Percentiles rank a stretch among this genome's conserved stretches.
Conservation (phyloP, 179 eudicot genomes). For the Amaranthus tricolor region DNA sequence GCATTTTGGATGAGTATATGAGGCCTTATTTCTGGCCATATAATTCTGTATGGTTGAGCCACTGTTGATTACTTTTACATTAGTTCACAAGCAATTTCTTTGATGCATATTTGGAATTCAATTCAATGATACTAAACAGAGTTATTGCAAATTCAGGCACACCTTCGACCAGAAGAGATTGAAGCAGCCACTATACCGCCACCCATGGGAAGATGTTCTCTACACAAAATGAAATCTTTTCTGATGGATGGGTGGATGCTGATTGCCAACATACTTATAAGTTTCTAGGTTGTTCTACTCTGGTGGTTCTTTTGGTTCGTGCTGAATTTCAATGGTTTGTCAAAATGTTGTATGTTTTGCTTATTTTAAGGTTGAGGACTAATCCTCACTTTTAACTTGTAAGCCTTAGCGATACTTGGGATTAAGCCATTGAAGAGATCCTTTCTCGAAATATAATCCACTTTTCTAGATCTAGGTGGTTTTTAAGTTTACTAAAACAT, state of each 20-base stretch:
- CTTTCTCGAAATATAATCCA: no score
- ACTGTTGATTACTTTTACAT: neutral
- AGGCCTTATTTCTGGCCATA: no score
- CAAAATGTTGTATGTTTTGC: slow-evolving; percentile 25
- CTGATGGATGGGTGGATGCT: slow-evolving; percentile 14
- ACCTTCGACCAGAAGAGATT: slow-evolving; percentile 98
- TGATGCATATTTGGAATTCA: neutral
- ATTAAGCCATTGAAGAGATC: no score
- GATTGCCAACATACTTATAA: slow-evolving; percentile 24
- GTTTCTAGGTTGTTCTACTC: neutral
- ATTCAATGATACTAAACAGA: slow-evolving; percentile 2
- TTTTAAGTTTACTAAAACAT: no score
- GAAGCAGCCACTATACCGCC: slow-evolving; percentile 98
- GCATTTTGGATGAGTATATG: no score
- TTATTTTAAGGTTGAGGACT: slow-evolving; percentile 3
- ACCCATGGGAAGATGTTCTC: slow-evolving; percentile 99
- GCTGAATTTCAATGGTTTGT: no score
- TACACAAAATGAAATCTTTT: slow-evolving; percentile 75
- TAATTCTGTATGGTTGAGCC: neutral
- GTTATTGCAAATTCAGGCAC: slow-evolving; percentile 59
- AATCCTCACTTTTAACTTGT: slow-evolving; percentile 10
- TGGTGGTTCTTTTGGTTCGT: no score
- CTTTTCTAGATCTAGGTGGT: no score
- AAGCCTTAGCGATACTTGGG: no score
- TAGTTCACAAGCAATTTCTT: neutral